Percentiles rank a stretch among this genome's conserved stretches.
Conservation (phyloP, 2,329 filamentous ascomycete species). For the Stenocarpella maydis region DNA sequence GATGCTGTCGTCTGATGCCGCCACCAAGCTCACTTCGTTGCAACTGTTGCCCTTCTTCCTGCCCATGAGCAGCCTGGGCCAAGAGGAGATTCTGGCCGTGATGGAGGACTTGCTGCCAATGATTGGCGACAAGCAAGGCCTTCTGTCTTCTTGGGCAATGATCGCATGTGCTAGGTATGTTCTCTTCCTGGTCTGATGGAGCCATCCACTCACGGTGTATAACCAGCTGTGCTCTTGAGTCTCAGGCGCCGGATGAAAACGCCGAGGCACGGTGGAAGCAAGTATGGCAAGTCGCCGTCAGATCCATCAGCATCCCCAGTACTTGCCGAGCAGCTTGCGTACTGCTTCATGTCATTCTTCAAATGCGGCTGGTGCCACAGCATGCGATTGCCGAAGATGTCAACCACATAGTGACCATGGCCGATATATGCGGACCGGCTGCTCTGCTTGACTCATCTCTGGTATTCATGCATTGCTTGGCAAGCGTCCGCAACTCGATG, state of each 20-base stretch:
- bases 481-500: conserved; percentile 71
- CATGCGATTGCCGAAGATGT: conserved; percentile 73
- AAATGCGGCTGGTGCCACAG: conserved; percentile 71
- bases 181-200: background rate
- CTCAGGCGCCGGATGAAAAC: conserved; percentile 47
- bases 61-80: conserved; percentile 52
- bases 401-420: conserved; percentile 75
- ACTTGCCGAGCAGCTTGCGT: conserved; percentile 82
- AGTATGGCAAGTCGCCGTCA: conserved; percentile 77
- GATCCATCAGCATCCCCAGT: conserved; percentile 73
- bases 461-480: conserved; percentile 73
- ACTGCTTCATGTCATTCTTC: conserved; percentile 74
- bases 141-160: conserved; percentile 81
- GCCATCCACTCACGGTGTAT: conserved; percentile 6
- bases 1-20: conserved; percentile 53
- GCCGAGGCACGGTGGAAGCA: conserved; percentile 70
- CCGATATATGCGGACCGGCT: conserved; percentile 83
- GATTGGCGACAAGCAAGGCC: conserved; percentile 74
- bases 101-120: conserved; percentile 65
- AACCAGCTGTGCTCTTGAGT: conserved; percentile 56
- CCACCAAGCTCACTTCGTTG: conserved; percentile 59
- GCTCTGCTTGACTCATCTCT: conserved; percentile 82
- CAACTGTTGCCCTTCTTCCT: conserved; percentile 67
- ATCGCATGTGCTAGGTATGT: conserved; percentile 80
- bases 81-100: conserved; percentile 62